phyloP scores from a whole-genome alignment of 1,139 yeast genomes.

The Arxiozyma slooffiae region DNA sequence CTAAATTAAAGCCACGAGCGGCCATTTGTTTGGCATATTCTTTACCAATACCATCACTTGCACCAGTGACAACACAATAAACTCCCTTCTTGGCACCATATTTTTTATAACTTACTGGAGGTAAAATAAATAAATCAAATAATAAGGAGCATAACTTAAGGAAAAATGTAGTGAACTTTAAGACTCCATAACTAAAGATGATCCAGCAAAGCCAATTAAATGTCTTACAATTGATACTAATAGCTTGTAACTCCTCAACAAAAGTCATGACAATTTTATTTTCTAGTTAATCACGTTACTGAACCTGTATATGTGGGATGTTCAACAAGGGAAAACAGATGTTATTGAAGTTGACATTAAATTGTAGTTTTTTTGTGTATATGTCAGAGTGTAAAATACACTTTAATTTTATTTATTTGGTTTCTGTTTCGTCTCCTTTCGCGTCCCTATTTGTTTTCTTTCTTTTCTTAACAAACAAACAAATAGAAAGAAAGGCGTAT shows the following conservation, averaged over 20 bases:
- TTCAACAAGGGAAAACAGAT: background rate
- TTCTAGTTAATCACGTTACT: background rate
- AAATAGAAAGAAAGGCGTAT: too few relatives aligned
- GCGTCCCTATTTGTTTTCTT: too few relatives aligned
- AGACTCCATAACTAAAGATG: conserved; percentile 42
- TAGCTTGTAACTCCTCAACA: conserved; percentile 19
- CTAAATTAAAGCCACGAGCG: conserved; percentile 67
- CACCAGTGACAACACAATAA: conserved; percentile 83
- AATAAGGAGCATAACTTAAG: conserved; percentile 38
- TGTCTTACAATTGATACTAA: conserved; percentile 16
- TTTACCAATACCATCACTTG: conserved; percentile 95
- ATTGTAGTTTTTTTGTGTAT: too few relatives aligned
- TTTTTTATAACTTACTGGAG: conserved; percentile 50
- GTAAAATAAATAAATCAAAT: conserved; percentile 53
- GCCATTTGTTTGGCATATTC: conserved; percentile 86
- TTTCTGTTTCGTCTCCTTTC: too few relatives aligned
- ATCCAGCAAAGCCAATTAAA: conserved; percentile 26
- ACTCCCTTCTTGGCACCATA: conserved; percentile 54
- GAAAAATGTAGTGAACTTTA: conserved; percentile 39
- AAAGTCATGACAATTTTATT: conserved; percentile 19
- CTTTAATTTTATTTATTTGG: too few relatives aligned
- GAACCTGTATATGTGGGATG: background rate
- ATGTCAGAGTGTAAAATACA: background rate
- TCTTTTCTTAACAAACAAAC: too few relatives aligned
- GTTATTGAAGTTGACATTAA: background rate